Evolutionary conservation across 2,329 filamentous ascomycete species (phyloP), one percentile per base, ranked within the genome.

Genomic region (Pyrenophora tritici-repentis): DNA sequence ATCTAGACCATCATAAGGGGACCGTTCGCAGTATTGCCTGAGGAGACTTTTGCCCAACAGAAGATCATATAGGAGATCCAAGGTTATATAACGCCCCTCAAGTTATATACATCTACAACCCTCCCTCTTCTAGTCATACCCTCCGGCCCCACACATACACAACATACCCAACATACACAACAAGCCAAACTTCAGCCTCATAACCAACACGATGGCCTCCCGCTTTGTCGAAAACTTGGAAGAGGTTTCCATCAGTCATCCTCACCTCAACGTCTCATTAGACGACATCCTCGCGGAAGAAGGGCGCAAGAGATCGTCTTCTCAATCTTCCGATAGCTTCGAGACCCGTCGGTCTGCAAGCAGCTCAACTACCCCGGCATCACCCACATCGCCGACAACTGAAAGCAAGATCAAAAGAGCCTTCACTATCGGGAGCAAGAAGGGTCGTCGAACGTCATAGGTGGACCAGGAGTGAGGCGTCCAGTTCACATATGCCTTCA

Each of bases 141-240:
- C 36, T 39, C 8, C 38, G 14, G 38, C 14, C 38, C 52, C 34
- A 17, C 51, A 33, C 36, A 14, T 40, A 31, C 31, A n/a, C n/a
- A n/a, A n/a, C n/a, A n/a, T n/a, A n/a, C n/a, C n/a, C n/a, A n/a
- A n/a, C n/a, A 31, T 18, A 39, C 14, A 18, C 18, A 18, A 18
- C 36, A 42, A 20, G 16, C 29, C 14, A 48, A 6, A 29, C 22
- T 37, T 16, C n/a, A 35, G 12, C 14, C 29, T 26, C 24, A 45
- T 38, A 9, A 42, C 39, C 44, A 49, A 52, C 48, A 60, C 48
- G 50, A 72, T 73, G 64, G 59, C 66, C 14, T 74, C 71, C 22
- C 73, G 73, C 42, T 75, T 75, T 42, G 69, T 70, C 42, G 72
- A 75, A 45, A 68, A 72, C 57, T 68, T 75, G 47, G 68, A 73